A percentile compares a stretch with the other conserved stretches of the same genome.
Evolutionary conservation across 768 basidiomycete species (phyloP).

Genomic region (Lentinula sp.): DNA sequence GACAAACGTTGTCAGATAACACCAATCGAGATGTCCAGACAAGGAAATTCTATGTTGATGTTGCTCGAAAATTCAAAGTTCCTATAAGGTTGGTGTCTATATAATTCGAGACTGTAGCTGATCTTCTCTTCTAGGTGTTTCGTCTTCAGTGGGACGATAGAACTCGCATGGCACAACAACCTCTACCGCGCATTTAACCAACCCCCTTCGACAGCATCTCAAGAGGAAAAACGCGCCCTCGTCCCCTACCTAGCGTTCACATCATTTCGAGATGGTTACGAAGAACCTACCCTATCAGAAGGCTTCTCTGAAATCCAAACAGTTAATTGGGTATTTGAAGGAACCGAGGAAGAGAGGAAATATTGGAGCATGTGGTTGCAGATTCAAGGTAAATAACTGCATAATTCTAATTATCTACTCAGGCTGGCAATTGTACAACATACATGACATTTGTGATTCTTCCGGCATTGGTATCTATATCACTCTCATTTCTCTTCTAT

Average conservation of each 20-base stretch:
- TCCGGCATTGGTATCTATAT: background rate
- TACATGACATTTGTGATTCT: background rate
- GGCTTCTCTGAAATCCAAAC: slow-evolving; percentile 73
- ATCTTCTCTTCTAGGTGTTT: slow-evolving; percentile 48
- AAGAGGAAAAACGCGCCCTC: slow-evolving; percentile 43
- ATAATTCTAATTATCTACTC: background rate
- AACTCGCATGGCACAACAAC: slow-evolving; percentile 92
- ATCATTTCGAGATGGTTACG: slow-evolving; percentile 51
- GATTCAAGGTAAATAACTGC: slow-evolving; percentile 45
- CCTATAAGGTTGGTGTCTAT: slow-evolving; percentile 44
- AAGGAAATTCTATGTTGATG: slow-evolving; percentile 62
- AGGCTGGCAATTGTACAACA: background rate
- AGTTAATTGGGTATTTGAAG: slow-evolving; percentile 79
- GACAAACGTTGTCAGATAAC: slow-evolving; percentile 55
- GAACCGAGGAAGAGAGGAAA: slow-evolving; percentile 60
- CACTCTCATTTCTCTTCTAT: background rate
- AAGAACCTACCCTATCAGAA: slow-evolving; percentile 62
- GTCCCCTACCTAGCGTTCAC: slow-evolving; percentile 57
- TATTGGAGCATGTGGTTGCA: slow-evolving; percentile 87
- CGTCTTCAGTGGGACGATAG: slow-evolving; percentile 66
- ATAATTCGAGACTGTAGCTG: background rate
- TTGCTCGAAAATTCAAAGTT: slow-evolving; percentile 51
- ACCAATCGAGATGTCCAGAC: slow-evolving; percentile 73
- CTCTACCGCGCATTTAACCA: slow-evolving; percentile 73
- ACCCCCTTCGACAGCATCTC: slow-evolving; percentile 34